Evolutionary conservation across 257 asterid genomes (phyloP), one percentile per base, ranked within the genome.

Genomic region (Parsonsia alboflavescens): DNA sequence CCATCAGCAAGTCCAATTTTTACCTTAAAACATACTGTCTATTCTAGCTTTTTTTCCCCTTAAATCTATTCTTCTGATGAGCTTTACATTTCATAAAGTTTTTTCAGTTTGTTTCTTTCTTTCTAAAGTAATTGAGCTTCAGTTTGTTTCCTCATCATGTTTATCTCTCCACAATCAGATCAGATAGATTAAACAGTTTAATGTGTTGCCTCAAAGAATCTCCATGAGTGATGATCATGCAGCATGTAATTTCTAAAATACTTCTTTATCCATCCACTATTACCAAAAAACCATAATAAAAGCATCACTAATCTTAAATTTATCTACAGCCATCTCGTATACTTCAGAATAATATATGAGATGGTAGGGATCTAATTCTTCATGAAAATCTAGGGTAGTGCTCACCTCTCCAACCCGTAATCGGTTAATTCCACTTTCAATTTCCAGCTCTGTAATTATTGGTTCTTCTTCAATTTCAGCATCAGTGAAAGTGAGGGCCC

Each of bases 401-500:
- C 86, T 83, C 58, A 91, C 96, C 93, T 88, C 87, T 63, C 72
- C 84, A 52, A 81, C 36, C 68, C 71, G 72, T 46, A 83, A 80
- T 63, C 56, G 75, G 80, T 74, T 68, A 62, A 81, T 73, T 75
- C 79, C 82, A 53, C 68, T 71, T 19, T 75, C 81, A 36, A 74
- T 54, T 26, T 59, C 85, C 39, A 77, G 39, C 58, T 88, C 90
- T 8, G 80, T 68, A 44, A 84, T 75, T 22, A 83, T 56, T 50
- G 87, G 90, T 45, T 88, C 85, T 68, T 88, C 88, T 73, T 93
- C 90, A n/a, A 92, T 80, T 80, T 95, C 98, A 30, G 99, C 98
- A 78, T 88, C 85, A 16, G 98, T 95, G 75, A 92, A 86, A 39
- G 97, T 88, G 82, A 95, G 96, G 33, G 97, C 98, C 65, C 90